These are phyloP conservation scores for Agarophyton chilense DNA, from an alignment of 23 red algal species.

Conservation along the genomic window DNA sequence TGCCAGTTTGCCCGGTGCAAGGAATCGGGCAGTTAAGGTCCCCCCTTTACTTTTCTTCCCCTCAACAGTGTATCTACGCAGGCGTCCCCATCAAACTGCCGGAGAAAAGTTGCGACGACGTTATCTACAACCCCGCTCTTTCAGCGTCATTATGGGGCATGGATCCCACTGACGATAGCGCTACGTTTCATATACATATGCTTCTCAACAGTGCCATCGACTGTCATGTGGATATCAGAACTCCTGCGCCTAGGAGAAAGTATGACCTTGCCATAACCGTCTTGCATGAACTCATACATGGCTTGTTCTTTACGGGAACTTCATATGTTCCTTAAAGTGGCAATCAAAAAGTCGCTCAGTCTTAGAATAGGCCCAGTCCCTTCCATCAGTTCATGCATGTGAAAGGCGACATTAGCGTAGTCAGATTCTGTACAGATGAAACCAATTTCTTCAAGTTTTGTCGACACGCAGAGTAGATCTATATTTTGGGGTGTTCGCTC, in stretches of 20 bases:
- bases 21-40: too few species aligned
- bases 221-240: constrained; percentile 42
- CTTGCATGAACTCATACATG: constrained; percentile 63
- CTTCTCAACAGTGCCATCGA: constrained; percentile 27
- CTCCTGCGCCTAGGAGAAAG: background rate
- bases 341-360: background rate
- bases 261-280: constrained; percentile 69
- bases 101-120: too few species aligned
- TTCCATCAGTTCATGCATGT: constrained; percentile 56
- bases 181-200: constrained; percentile 38
- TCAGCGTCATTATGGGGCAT: constrained; percentile 12
- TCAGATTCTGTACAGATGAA: background rate
- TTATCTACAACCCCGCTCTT: constrained; percentile 48
- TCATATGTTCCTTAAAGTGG: background rate
- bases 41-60: too few species aligned
- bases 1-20: too few species aligned
- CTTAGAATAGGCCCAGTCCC: background rate
- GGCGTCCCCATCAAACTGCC: too few species aligned
- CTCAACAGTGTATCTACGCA: too few species aligned
- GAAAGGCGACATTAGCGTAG: constrained; percentile 21
- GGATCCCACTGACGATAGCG: background rate
- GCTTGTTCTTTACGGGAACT: constrained; percentile 71
- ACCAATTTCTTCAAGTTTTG: constrained; percentile 54
- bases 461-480: constrained; percentile 1
- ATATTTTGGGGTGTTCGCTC: constrained; percentile 41